Conservation (phyloP, 148 eudicot species). For the Fagopyrum homotropicum region DNA sequence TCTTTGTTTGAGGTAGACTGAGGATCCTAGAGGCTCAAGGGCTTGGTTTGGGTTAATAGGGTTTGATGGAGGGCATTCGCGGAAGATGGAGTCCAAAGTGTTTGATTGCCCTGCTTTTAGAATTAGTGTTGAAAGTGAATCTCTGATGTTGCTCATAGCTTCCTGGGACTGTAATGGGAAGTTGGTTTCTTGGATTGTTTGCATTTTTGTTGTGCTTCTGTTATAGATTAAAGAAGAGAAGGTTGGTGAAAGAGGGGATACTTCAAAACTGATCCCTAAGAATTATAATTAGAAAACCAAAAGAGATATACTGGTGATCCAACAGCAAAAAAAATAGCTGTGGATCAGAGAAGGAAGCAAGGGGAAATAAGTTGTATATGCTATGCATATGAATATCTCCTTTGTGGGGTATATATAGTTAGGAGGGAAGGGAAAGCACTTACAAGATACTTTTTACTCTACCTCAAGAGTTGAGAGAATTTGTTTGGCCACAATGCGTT, state of each 20-base stretch:
- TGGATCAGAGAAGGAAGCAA: neutral
- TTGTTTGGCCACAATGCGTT: no score
- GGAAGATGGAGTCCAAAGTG: conserved; percentile 75
- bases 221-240: no score
- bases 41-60: conserved; percentile 14
- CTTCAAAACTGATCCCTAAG: neutral
- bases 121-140: conserved; percentile 62
- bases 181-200: conserved; percentile 38
- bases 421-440: neutral
- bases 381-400: neutral
- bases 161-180: conserved; percentile 13
- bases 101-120: conserved; percentile 46
- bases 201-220: conserved; percentile 2
- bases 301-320: neutral
- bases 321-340: conserved; percentile 3
- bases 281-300: no score
- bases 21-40: conserved; percentile 58
- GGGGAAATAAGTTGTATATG: neutral
- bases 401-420: neutral
- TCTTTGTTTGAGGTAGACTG: conserved; percentile 68
- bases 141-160: conserved; percentile 25
- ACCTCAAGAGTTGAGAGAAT: no score
- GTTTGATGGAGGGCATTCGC: conserved; percentile 33
- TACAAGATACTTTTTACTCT: neutral
- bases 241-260: neutral